Conservation (phyloP, 2,329 filamentous ascomycete genomes). For the Stenocarpella maydis region DNA sequence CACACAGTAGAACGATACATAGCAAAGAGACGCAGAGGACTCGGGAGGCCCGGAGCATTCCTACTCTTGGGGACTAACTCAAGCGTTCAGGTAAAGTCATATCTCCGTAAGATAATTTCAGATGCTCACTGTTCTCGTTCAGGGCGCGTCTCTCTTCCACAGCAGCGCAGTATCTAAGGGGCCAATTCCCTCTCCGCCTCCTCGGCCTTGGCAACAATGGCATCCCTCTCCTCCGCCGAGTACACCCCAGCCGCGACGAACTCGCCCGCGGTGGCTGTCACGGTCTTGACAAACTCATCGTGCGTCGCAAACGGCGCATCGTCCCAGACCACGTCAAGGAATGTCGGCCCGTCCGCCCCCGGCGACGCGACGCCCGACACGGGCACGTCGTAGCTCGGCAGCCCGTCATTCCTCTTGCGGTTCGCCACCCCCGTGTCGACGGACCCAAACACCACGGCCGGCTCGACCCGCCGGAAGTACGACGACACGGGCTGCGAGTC, state of each 20-base stretch:
- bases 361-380: constrained; percentile 42
- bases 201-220: background rate
- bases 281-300: background rate
- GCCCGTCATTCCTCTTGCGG: constrained; percentile 43
- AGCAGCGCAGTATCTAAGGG: background rate
- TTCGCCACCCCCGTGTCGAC: constrained; percentile 42
- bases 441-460: constrained; percentile 42
- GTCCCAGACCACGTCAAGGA: constrained; percentile 45
- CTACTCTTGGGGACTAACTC: background rate
- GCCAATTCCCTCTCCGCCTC: background rate
- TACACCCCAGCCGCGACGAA: constrained; percentile 6
- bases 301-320: constrained; percentile 41
- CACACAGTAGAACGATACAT: background rate
- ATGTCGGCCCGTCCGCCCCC: constrained; percentile 44
- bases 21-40: too few species aligned
- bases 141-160: too few species aligned
- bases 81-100: background rate
- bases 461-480: constrained; percentile 45
- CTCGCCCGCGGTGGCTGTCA: background rate
- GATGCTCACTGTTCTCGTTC: background rate
- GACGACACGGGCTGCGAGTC: constrained; percentile 43
- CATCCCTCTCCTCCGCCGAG: background rate
- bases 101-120: rapidly evolving
- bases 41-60: background rate
- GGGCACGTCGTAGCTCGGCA: constrained; percentile 44